Conservation (phyloP, 1,139 yeast genomes). For the Kazachstania sp. region DNA sequence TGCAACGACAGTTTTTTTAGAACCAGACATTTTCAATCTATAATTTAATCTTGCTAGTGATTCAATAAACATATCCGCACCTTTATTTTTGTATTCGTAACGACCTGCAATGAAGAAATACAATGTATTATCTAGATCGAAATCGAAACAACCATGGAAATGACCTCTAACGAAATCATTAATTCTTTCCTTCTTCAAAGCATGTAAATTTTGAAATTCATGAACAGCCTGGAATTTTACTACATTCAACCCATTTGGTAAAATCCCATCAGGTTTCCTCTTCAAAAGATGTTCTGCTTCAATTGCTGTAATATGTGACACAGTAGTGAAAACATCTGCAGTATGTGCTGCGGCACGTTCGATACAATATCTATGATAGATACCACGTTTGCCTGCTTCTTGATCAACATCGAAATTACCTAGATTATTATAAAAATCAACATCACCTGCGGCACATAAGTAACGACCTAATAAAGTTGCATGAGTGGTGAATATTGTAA, state of each 20-base stretch:
- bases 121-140: conserved; percentile 85
- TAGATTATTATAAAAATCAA: conserved; percentile 89
- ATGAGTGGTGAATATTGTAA: conserved; percentile 94
- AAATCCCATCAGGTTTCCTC: conserved; percentile 94
- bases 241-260: conserved; percentile 94
- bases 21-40: conserved; percentile 67
- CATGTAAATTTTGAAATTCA: conserved; percentile 95
- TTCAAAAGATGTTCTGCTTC: conserved; percentile 90
- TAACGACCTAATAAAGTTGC: conserved; percentile 94
- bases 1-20: conserved; percentile 93
- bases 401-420: conserved; percentile 91
- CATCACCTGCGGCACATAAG: conserved; percentile 77
- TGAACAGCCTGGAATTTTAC: conserved; percentile 96
- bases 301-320: conserved; percentile 90
- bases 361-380: conserved; percentile 92
- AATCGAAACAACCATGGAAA: conserved; percentile 92
- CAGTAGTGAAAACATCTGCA: conserved; percentile 97
- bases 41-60: conserved; percentile 87
- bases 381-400: conserved; percentile 96
- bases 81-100: conserved; percentile 93
- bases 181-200: conserved; percentile 80
- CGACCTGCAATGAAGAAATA: conserved; percentile 96
- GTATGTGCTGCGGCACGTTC: conserved; percentile 96
- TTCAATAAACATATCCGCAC: conserved; percentile 92
- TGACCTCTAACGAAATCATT: conserved; percentile 94